Evolutionary conservation across 208 protist species (phyloP).

Genomic region (Strigomonas culicis): DNA sequence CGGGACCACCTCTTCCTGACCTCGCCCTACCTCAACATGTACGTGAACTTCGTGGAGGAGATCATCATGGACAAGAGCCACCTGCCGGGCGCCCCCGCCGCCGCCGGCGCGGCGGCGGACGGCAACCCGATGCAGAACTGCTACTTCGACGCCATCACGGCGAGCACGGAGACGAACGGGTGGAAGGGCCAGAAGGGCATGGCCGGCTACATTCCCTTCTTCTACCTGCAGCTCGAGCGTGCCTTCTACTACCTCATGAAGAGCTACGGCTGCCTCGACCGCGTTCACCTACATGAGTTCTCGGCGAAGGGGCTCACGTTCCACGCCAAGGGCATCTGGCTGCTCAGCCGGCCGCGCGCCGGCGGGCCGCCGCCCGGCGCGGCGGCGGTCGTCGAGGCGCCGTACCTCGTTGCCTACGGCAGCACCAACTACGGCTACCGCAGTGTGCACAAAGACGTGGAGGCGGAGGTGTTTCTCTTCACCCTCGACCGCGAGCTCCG

Average conservation of each 20-base stretch:
- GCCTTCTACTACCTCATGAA: constrained; percentile 69
- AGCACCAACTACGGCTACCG: constrained; percentile 90
- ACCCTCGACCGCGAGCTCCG: constrained; percentile 52
- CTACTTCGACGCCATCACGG: constrained; percentile 65
- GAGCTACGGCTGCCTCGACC: constrained; percentile 39
- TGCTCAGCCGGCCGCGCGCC: constrained; percentile 3
- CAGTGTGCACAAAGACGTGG: constrained; percentile 81
- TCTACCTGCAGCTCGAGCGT: constrained; percentile 81
- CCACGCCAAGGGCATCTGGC: constrained; percentile 87
- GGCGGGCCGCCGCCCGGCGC: background rate
- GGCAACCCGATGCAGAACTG: background rate
- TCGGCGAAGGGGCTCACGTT: constrained; percentile 62
- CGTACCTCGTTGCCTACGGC: constrained; percentile 76
- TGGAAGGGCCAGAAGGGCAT: constrained; percentile 66
- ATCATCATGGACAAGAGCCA: constrained; percentile 24
- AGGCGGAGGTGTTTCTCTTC: constrained; percentile 66
- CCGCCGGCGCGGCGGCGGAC: background rate
- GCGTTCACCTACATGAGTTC: constrained; percentile 67
- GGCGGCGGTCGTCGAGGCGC: constrained; percentile 13
- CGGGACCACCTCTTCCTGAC: constrained; percentile 60
- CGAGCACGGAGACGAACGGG: constrained; percentile 67
- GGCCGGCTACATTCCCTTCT: constrained; percentile 68
- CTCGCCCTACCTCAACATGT: constrained; percentile 86
- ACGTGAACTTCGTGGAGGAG: constrained; percentile 52
- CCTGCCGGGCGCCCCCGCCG: background rate